phyloP scores from a whole-genome alignment of 2,329 filamentous ascomycete species.

The Blastomyces parvus region DNA sequence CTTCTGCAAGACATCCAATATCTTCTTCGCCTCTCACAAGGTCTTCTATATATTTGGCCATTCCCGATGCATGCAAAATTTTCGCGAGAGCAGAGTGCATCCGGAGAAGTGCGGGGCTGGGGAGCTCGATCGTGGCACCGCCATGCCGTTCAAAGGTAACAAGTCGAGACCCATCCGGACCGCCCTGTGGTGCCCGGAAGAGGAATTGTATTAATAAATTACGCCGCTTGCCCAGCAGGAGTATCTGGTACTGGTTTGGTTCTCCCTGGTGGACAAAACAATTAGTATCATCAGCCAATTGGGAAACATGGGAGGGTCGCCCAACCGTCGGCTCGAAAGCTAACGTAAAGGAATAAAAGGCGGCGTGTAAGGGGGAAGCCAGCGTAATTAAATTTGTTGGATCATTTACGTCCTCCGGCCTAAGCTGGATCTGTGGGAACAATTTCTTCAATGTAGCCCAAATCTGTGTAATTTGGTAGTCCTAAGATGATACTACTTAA shows the following conservation, averaged over 20 bases:
- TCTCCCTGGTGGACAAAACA: background rate
- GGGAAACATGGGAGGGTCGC: background rate
- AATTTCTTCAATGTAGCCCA: background rate
- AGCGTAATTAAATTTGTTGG: background rate
- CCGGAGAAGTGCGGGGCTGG: background rate
- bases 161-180: background rate
- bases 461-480: background rate
- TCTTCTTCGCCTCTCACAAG: background rate
- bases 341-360: background rate
- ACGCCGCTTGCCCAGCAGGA: background rate
- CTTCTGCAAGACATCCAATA: background rate
- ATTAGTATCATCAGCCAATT: background rate
- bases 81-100: background rate
- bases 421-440: background rate
- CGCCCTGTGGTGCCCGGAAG: background rate
- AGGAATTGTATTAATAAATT: background rate
- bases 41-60: background rate
- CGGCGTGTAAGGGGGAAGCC: no score
- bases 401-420: background rate
- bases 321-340: background rate
- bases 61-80: background rate
- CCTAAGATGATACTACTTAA: background rate
- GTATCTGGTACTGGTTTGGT: background rate
- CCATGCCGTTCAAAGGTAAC: background rate
- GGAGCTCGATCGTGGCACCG: background rate